Evolutionary conservation across 2,329 filamentous ascomycete genomes (phyloP).

Genomic region (Cordyceps militaris): DNA sequence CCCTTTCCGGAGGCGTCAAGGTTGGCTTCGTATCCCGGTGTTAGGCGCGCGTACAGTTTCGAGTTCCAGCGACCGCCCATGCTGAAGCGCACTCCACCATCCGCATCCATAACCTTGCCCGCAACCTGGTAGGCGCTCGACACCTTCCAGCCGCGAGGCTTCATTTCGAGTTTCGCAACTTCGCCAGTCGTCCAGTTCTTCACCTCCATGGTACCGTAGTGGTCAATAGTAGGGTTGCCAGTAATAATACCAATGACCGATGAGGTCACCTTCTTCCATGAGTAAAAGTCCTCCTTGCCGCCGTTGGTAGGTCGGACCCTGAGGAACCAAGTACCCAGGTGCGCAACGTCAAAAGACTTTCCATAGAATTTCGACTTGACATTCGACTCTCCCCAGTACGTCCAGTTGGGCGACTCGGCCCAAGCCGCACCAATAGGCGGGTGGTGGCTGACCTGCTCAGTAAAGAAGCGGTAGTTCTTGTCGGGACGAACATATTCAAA

Average conservation of each 20-base stretch:
- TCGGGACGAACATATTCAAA: slow-evolving; percentile 95
- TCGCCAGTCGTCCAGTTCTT: slow-evolving; percentile 97
- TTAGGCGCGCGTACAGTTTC: slow-evolving; percentile 88
- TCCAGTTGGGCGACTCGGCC: slow-evolving; percentile 90
- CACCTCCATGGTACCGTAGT: slow-evolving; percentile 94
- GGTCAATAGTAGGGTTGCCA: slow-evolving; percentile 92
- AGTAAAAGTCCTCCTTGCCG: slow-evolving; percentile 80
- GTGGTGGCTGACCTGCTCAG: slow-evolving; percentile 97
- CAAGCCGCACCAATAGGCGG: slow-evolving; percentile 89
- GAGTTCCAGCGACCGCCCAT: slow-evolving; percentile 96
- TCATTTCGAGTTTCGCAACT: slow-evolving; percentile 84
- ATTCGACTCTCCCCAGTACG: slow-evolving; percentile 92
- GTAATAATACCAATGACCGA: slow-evolving; percentile 98
- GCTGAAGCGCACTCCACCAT: slow-evolving; percentile 77
- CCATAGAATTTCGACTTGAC: slow-evolving; percentile 97
- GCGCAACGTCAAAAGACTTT: slow-evolving; percentile 95
- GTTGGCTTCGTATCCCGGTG: slow-evolving; percentile 77
- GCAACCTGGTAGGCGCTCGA: slow-evolving; percentile 82
- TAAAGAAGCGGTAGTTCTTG: slow-evolving; percentile 96
- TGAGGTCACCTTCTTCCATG: slow-evolving; percentile 97
- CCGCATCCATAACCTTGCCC: slow-evolving; percentile 74
- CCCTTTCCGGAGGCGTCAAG: slow-evolving; percentile 49
- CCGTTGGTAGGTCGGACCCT: slow-evolving; percentile 69
- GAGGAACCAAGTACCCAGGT: slow-evolving; percentile 94
- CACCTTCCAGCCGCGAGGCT: slow-evolving; percentile 91